Percentiles rank a stretch among this genome's conserved stretches.
Conservation (phyloP, 768 basidiomycete genomes). For the Leccinum sublutescens region DNA sequence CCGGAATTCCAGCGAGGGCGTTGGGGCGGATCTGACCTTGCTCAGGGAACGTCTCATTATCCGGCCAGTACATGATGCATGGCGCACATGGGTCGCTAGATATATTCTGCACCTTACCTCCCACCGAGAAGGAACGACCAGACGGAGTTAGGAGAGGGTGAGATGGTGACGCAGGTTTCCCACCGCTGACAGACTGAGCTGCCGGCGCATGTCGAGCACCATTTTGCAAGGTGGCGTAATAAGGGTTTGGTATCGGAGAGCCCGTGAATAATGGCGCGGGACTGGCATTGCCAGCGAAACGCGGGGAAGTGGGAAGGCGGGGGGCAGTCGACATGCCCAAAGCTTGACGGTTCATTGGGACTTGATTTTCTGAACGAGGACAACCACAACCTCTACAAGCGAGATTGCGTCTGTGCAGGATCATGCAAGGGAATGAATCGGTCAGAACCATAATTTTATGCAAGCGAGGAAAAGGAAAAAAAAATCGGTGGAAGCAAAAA, state of each 20-base stretch:
- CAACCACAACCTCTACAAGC: constrained; percentile 77
- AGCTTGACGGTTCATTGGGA: constrained; percentile 32
- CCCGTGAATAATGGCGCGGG: constrained; percentile 16
- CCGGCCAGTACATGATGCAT: constrained; percentile 89
- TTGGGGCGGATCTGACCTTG: constrained; percentile 74
- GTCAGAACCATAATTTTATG: constrained; percentile 40
- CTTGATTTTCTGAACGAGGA: constrained; percentile 44
- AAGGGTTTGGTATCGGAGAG: constrained; percentile 28
- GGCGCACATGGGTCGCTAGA: constrained; percentile 68
- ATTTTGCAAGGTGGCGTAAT: constrained; percentile 20
- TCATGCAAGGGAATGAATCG: constrained; percentile 47
- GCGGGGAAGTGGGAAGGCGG: constrained; percentile 27
- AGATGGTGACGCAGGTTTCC: constrained; percentile 43
- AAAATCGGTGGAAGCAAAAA: constrained; percentile 8
- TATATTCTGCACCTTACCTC: constrained; percentile 79
- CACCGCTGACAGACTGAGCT: constrained; percentile 16
- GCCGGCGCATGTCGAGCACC: constrained; percentile 28
- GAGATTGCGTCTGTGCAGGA: constrained; percentile 66
- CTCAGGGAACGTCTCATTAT: constrained; percentile 82
- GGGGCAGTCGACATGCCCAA: constrained; percentile 21
- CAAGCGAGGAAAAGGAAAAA: constrained; percentile 11
- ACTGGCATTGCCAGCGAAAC: constrained; percentile 20
- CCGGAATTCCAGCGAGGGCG: constrained; percentile 51
- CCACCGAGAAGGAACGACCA: constrained; percentile 70
- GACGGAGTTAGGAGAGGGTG: constrained; percentile 81